Evolutionary conservation across 495 filamentous ascomycete species (phyloP), one percentile per base, ranked within the genome.

Genomic region (Physcia stellaris): DNA sequence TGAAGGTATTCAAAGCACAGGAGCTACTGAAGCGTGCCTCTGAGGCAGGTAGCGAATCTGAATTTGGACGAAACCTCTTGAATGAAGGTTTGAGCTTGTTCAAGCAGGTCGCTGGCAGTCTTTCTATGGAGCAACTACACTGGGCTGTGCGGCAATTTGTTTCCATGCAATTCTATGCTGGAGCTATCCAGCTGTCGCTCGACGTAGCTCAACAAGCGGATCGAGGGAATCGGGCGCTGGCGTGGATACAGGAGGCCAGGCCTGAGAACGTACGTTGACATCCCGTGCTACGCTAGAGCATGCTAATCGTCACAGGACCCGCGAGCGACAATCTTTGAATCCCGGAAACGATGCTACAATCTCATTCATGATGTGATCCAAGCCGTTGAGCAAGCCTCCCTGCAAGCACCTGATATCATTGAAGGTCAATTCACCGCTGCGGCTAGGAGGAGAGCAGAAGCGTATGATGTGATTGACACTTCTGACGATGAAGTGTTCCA

Each of bases 1-100:
- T 94, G 1, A 75, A 96, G 24, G 85, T 94, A 35, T 99, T 96
- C 73, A 95, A 94, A 58, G 92, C 92, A 5, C 87, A 96, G 56
- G 90, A 99, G 55, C 74, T 84, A 42, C 64, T 96, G 33, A 90
- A 93, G 59, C 75, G 78, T 42, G 90, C 86, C 1, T 74, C 73
- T 1, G 88, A 95, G 57, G 72, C 76, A 13, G 73, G 76, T 19
- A 62, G 73, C 12, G 83, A 84, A 42, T 72, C 75, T 4, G 86
- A 86, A 50, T 58, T 73, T 21, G 80, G 80, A n/a, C 79, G 87
- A 32, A 77, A 79, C 12, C 63, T 90, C 26, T 61, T 99, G 17
- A 86, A 84, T 44, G 87, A 96, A 54, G 93, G 86, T 58, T 57
- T 96, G 46, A 71, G 77, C 32, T 63, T 95, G 20, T 95, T 96